These are phyloP conservation scores for Artemisia tridentata DNA, from an alignment of 129 eudicot species.

Conservation along the genomic window DNA sequence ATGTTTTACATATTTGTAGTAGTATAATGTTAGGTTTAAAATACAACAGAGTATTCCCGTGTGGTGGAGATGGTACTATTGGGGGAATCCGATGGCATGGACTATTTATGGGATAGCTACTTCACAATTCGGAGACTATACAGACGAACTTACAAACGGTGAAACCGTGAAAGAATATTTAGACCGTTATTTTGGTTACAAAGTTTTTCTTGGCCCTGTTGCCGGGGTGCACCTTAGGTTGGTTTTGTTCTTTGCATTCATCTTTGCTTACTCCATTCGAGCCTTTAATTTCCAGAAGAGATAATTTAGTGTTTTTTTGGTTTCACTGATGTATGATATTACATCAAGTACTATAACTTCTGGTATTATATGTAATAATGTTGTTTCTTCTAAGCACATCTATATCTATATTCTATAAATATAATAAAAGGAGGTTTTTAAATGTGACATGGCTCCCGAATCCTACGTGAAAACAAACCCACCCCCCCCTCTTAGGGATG, in stretches of 20 bases:
- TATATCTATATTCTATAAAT: no score
- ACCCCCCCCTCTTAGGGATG: no score
- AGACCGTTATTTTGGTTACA: constrained; percentile 27
- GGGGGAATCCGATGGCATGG: constrained; percentile 8
- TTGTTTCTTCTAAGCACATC: no score
- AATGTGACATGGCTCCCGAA: no score
- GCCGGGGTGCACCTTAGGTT: constrained; percentile 29
- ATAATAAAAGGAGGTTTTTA: no score
- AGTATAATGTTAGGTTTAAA: neutral
- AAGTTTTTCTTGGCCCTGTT: constrained; percentile 31
- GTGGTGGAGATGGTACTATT: constrained; percentile 18
- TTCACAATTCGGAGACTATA: constrained; percentile 44
- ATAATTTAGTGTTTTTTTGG: no score
- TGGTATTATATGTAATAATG: neutral
- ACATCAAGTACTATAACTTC: constrained; percentile 12
- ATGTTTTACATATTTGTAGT: no score
- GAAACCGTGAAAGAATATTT: constrained; percentile 18
- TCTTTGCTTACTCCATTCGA: constrained; percentile 33
- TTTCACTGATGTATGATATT: constrained; percentile 25
- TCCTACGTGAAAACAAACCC: no score
- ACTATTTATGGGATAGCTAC: constrained; percentile 4
- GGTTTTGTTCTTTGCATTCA: constrained; percentile 26
- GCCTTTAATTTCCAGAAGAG: constrained; percentile 41
- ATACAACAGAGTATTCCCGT: neutral
- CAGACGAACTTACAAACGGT: neutral